Conservation (phyloP, 2,329 filamentous ascomycete genomes). For the Phialemonium atrogriseum region DNA sequence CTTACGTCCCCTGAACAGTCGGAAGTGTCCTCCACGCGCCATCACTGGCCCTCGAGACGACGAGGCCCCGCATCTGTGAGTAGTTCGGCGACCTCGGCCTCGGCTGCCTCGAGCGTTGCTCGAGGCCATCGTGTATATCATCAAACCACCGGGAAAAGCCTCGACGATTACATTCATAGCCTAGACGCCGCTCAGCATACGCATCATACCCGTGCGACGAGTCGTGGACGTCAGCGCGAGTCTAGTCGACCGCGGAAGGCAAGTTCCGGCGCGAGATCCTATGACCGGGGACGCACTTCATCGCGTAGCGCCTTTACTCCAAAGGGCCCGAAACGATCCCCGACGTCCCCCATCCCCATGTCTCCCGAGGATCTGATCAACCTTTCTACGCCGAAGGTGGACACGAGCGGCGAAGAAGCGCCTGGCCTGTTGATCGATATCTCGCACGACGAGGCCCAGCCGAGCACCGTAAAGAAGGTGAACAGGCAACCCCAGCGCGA, state of each 20-base stretch:
- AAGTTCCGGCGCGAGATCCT: constrained; percentile 51
- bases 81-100: constrained; percentile 48
- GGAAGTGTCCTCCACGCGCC: constrained; percentile 42
- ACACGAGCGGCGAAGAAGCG: constrained; percentile 13
- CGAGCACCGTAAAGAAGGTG: constrained; percentile 34
- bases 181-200: constrained; percentile 64
- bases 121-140: constrained; percentile 42
- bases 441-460: constrained; percentile 22
- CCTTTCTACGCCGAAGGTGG: constrained; percentile 39
- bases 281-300: constrained; percentile 60
- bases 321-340: constrained; percentile 73
- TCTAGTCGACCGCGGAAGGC: constrained; percentile 40
- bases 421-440: constrained; percentile 16
- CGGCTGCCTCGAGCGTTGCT: constrained; percentile 43
- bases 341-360: constrained; percentile 90
- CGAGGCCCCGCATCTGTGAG: constrained; percentile 47
- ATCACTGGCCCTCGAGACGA: constrained; percentile 46
- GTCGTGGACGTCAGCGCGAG: constrained; percentile 35
- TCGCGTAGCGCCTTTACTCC: constrained; percentile 51
- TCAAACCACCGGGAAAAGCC: constrained; percentile 50
- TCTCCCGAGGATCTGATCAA: constrained; percentile 76
- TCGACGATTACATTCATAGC: constrained; percentile 81
- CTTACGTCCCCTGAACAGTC: constrained; percentile 50
- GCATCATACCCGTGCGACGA: constrained; percentile 37
- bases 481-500: constrained; percentile 21